Conservation (phyloP, 192 early-diverging fungal species). For the Coemansia erecta region DNA sequence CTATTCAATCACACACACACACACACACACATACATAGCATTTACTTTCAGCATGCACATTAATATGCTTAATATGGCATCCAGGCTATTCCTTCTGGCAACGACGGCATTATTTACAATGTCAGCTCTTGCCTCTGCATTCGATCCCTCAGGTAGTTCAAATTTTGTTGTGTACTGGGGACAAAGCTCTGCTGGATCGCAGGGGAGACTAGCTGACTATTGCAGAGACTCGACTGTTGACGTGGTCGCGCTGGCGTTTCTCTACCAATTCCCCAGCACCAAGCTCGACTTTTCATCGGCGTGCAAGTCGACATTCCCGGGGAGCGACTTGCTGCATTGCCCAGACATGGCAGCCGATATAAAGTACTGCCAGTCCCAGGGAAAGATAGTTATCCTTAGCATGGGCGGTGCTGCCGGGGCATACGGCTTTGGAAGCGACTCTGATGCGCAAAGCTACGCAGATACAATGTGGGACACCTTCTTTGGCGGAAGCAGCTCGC, state of each 20-base stretch:
- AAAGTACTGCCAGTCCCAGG: conserved; percentile 62
- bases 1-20: too few relatives aligned
- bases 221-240: conserved; percentile 61
- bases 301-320: conserved; percentile 55
- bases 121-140: conserved; percentile 2
- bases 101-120: neutral
- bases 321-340: conserved; percentile 58
- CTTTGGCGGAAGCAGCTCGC: conserved; percentile 56
- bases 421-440: conserved; percentile 55
- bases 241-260: conserved; percentile 59
- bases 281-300: conserved; percentile 58
- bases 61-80: neutral
- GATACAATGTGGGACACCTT: conserved; percentile 61
- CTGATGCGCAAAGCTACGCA: conserved; percentile 53
- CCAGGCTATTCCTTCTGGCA: neutral
- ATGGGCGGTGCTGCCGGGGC: conserved; percentile 66
- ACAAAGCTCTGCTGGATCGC: conserved; percentile 48
- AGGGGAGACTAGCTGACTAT: conserved; percentile 54
- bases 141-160: conserved; percentile 29
- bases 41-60: too few relatives aligned
- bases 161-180: conserved; percentile 54
- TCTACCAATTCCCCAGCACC: conserved; percentile 58
- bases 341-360: conserved; percentile 60
- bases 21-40: too few relatives aligned
- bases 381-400: conserved; percentile 61